Conservation (phyloP, 331 rosid genomes). For the Rhamnella rubrinervis region DNA sequence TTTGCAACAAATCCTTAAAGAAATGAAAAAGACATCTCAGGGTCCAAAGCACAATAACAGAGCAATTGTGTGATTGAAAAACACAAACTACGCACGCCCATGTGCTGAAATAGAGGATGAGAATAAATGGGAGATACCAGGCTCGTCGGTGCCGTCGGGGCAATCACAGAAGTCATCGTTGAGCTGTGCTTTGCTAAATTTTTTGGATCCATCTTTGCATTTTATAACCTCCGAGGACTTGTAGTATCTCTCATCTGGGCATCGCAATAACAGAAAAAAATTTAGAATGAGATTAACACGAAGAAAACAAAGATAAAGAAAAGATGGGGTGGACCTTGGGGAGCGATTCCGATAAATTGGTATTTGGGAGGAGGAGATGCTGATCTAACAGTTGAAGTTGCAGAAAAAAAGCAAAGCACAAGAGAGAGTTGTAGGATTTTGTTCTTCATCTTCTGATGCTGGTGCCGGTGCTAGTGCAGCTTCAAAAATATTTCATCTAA, state of each 20-base stretch:
- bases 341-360: constrained; percentile 71
- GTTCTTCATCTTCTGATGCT: background rate
- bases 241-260: constrained; percentile 72
- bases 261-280: background rate
- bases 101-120: background rate
- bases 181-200: constrained; percentile 72
- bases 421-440: constrained; percentile 12
- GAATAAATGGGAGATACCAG: constrained; percentile 44
- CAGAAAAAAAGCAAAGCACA: constrained; percentile 17
- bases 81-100: background rate
- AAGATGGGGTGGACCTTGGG: constrained; percentile 50
- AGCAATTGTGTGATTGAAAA: background rate
- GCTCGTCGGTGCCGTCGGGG: constrained; percentile 94
- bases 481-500: no score
- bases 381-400: constrained; percentile 42
- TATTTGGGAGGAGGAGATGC: constrained; percentile 32
- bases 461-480: no score
- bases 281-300: background rate
- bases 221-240: constrained; percentile 59
- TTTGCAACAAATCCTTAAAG: no score
- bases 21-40: no score
- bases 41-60: no score
- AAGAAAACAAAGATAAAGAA: background rate
- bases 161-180: constrained; percentile 96
- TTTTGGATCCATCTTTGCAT: constrained; percentile 80